These are phyloP conservation scores for Backusella sp. DNA, from an alignment of 192 early-diverging fungal species.

Conservation along the genomic window DNA sequence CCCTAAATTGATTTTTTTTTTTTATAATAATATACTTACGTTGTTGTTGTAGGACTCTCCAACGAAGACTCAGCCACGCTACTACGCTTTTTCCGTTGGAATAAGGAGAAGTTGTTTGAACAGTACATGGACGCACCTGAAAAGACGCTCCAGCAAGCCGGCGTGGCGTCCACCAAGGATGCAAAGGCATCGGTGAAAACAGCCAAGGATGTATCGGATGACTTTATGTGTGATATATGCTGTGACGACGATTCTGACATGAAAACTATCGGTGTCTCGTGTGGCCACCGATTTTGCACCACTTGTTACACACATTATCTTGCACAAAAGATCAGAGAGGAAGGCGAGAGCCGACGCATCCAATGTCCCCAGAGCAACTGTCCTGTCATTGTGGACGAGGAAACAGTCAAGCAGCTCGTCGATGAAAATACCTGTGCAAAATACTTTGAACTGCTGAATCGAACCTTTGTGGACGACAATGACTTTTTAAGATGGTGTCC, in stretches of 20 bases:
- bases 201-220: constrained; percentile 10
- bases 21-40: not conserved
- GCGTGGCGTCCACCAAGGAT: constrained; percentile 40
- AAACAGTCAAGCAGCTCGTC: constrained; percentile 73
- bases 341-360: constrained; percentile 88
- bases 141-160: constrained; percentile 56
- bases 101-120: constrained; percentile 87
- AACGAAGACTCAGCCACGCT: constrained; percentile 74
- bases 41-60: constrained; percentile 34
- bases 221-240: constrained; percentile 91
- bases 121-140: constrained; percentile 71
- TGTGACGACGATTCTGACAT: constrained; percentile 64
- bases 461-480: constrained; percentile 94
- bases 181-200: constrained; percentile 20
- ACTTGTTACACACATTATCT: constrained; percentile 89
- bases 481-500: constrained; percentile 90
- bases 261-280: constrained; percentile 72
- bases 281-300: constrained; percentile 87
- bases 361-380: constrained; percentile 82
- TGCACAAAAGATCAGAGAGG: constrained; percentile 76
- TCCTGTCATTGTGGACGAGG: constrained; percentile 78
- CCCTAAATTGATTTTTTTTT: not conserved
- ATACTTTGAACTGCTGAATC: constrained; percentile 72
- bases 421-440: constrained; percentile 53
- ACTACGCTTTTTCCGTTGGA: constrained; percentile 80